Evolutionary conservation across 768 basidiomycete genomes (phyloP).

Genomic region (Rhizopogon roseolus): DNA sequence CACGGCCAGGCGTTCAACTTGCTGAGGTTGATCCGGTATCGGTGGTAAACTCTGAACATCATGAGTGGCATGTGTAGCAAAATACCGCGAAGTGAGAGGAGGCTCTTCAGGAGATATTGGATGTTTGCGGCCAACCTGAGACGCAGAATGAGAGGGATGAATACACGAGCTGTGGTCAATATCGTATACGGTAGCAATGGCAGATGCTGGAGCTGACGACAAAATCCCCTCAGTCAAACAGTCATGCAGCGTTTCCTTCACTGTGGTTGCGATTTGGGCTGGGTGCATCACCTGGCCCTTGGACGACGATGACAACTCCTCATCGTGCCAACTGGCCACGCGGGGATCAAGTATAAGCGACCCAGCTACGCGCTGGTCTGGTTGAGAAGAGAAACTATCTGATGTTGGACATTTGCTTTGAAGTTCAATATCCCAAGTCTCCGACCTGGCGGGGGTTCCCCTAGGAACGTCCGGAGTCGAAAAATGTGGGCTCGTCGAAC

Average conservation of each 20-base stretch:
- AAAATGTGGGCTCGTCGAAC: not conserved
- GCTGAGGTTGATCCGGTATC: not conserved
- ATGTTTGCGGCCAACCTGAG: slow-evolving; percentile 31
- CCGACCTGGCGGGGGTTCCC: slow-evolving; percentile 27
- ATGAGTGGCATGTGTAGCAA: not conserved
- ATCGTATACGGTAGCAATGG: slow-evolving; percentile 22
- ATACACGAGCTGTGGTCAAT: slow-evolving; percentile 23
- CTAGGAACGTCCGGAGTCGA: slow-evolving; percentile 1
- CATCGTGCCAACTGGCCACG: slow-evolving; percentile 22
- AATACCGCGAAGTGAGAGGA: slow-evolving; percentile 9
- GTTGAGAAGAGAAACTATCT: slow-evolving; percentile 12
- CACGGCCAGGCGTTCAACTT: no score
- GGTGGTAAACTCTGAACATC: no score
- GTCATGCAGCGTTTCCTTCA: not conserved
- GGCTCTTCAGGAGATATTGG: slow-evolving; percentile 1
- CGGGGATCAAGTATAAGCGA: slow-evolving; percentile 36
- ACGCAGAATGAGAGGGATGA: slow-evolving; percentile 53
- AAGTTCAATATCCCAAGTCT: slow-evolving; percentile 54
- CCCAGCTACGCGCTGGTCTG: slow-evolving; percentile 7
- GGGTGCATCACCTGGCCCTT: not conserved
- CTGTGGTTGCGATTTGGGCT: not conserved
- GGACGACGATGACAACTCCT: slow-evolving; percentile 1
- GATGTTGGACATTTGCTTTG: slow-evolving; percentile 25
- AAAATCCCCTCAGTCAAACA: not conserved
- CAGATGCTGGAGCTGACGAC: not conserved